Base-by-base conservation (phyloP, 345 rosid species). In the Durio zibethinus region DNA sequence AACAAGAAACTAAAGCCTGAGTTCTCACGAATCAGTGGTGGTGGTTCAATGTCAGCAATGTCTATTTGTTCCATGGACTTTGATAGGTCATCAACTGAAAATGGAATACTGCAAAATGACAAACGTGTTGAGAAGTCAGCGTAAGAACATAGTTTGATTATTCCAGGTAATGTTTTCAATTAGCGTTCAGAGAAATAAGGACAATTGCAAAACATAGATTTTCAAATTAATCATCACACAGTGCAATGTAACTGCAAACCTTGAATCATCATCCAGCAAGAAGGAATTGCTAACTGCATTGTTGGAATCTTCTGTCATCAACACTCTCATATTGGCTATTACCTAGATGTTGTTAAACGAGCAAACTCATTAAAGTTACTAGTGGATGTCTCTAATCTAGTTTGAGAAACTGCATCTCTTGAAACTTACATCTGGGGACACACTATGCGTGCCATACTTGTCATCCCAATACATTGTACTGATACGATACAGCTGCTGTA, bases 401-500 rank as follows among this genome's bases (percentile, higher is more conserved):
- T 43, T 38, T 21, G 54, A 74, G 62, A 45, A 53, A 83, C 60
- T 69, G 75, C 76, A 79, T 74, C 35, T 53, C 48, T 59, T 20
- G 20, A 68, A 83, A 86, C 98, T 90, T 86, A 94, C 98, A 76
- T 94, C 97, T 0, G 92, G 72, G 54, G 97, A 86, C 61, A 94
- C 98, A 56, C 98, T 94, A 20, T 91, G 98, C 0, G 97, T 92
- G 79, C 94, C 97, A 59, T 94, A 94, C 85, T 94, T 94, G 89
- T 94, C 98, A 47, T 94, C 98, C 98, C 98, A 94, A 78, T 92
- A 94, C 97, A 94, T 91, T 0, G 98, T 92, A 77, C 98, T 88
- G 61, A 94, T 94, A 47, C 98, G 84, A 80, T 92, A 94, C 5
- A 94, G 83, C 83, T 94, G 98, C 77, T 94, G 98, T 79, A 94